Evolutionary conservation across 2,329 filamentous ascomycete species (phyloP).

Genomic region (Dactylellina sp.): DNA sequence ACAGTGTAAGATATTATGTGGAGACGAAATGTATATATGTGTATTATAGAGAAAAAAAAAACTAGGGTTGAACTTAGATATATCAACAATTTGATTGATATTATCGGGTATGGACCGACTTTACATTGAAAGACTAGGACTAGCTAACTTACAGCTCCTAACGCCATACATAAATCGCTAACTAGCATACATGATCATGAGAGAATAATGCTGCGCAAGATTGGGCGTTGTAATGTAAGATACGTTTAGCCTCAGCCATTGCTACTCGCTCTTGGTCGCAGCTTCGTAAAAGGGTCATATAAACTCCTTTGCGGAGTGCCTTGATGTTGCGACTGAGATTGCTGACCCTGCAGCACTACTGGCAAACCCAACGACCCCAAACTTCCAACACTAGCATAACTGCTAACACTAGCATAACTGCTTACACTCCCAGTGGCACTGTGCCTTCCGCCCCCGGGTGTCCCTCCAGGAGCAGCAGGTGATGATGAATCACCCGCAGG

Average conservation of each 20-base stretch:
- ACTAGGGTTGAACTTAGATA: too few relatives aligned
- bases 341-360: conserved; percentile 29
- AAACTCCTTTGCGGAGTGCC: conserved; percentile 28
- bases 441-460: conserved; percentile 21
- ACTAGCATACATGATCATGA: not conserved
- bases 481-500: conserved; percentile 13
- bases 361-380: conserved; percentile 32
- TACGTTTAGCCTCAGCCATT: conserved; percentile 12
- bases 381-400: conserved; percentile 49
- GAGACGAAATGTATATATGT: not conserved
- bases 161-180: not conserved
- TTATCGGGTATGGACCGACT: not conserved
- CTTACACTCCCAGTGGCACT: conserved; percentile 53
- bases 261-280: conserved; percentile 53
- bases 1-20: conserved; percentile 3
- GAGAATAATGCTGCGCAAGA: not conserved
- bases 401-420: conserved; percentile 54
- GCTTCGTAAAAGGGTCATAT: conserved; percentile 45
- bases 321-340: conserved; percentile 19
- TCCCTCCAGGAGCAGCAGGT: conserved; percentile 20
- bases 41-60: conserved; percentile 15
- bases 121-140: too few relatives aligned
- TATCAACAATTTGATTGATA: too few relatives aligned
- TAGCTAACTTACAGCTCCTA: too few relatives aligned
- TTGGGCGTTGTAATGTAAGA: too few relatives aligned